Evolutionary conservation across 169 alveolate species (phyloP), one percentile per base, ranked within the genome.

Genomic region (Plasmodium gallinaceum): DNA sequence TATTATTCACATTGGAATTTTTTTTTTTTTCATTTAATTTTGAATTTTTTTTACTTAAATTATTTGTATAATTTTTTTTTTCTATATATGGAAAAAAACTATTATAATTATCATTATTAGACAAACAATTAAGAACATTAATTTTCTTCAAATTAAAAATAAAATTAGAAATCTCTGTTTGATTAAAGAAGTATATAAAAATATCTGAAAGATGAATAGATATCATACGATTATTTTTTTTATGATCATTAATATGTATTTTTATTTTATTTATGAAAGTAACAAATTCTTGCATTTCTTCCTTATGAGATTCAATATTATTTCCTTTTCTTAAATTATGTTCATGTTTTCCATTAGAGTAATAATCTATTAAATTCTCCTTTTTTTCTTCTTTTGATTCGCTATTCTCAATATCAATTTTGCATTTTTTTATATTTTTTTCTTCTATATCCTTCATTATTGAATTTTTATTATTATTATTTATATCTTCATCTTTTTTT

Each of bases 191-290:
- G 14, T 78, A 78, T 0, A 78, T 10, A 26, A 78, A 26, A 0
- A 78, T 68, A 48, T 78, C 89, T 3, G 75, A 62, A 12, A 78
- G 5, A 8, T 78, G 89, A 10, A 65, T 42, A 0, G 89, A 78
- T 64, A 78, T 18, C 89, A 78, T 78, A 24, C 89, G 22, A 54
- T 78, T 78, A 52, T 46, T 78, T 69, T 69, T 45, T 65, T 65
- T 78, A 58, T 78, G 45, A 78, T 78, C 65, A 78, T 78, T 78
- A 24, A 78, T 16, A 78, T 78, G 76, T 14, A 78, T 32, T 42
- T 78, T 78, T 4, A 43, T 57, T 42, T 78, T 78, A 10, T 66
- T 54, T 0, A 78, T n/a, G 37, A 78, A 78, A 24, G 42, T 10
- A 0, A 78, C 65, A 1, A 65, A 10, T 78, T 78, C 89, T 48